These are phyloP conservation scores for Lindgomyces ingoldianus DNA, from an alignment of 495 filamentous ascomycete species.

Conservation along the genomic window DNA sequence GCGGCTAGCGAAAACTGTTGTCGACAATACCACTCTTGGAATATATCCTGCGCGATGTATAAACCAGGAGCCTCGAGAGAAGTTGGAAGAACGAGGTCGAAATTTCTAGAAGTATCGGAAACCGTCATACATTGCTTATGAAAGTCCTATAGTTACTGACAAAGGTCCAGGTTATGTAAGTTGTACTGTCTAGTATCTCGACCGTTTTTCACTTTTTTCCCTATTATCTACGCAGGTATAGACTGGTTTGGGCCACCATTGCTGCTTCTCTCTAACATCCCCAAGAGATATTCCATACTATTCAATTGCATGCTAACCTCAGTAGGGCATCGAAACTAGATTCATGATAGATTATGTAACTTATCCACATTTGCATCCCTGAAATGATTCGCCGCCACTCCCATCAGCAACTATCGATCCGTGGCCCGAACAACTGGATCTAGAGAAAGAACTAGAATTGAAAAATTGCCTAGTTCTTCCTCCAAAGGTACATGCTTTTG, in stretches of 20 bases:
- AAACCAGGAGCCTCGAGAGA: not conserved
- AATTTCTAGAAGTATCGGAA: not conserved
- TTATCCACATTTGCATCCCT: not conserved
- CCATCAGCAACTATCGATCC: not conserved
- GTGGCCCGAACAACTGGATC: not conserved
- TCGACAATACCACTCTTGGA: not conserved
- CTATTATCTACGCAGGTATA: too few species aligned
- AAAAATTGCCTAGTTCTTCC: slow-evolving; percentile 2
- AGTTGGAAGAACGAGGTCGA: not conserved
- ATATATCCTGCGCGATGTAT: not conserved
- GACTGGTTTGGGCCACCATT: too few species aligned
- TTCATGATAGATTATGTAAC: not conserved
- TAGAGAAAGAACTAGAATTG: not conserved
- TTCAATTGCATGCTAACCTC: not conserved
- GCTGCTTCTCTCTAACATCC: too few species aligned
- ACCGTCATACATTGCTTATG: not conserved
- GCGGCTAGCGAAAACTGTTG: not conserved
- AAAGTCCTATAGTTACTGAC: not conserved
- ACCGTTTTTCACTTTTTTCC: not conserved
- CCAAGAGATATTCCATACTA: not conserved
- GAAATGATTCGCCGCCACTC: not conserved
- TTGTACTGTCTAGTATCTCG: too few species aligned
- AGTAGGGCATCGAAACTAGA: not conserved
- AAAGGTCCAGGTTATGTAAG: not conserved
- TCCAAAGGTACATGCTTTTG: slow-evolving; percentile 7